Evolutionary conservation across 2,329 filamentous ascomycete species (phyloP).

Genomic region (Talaromyces amestolkiae): DNA sequence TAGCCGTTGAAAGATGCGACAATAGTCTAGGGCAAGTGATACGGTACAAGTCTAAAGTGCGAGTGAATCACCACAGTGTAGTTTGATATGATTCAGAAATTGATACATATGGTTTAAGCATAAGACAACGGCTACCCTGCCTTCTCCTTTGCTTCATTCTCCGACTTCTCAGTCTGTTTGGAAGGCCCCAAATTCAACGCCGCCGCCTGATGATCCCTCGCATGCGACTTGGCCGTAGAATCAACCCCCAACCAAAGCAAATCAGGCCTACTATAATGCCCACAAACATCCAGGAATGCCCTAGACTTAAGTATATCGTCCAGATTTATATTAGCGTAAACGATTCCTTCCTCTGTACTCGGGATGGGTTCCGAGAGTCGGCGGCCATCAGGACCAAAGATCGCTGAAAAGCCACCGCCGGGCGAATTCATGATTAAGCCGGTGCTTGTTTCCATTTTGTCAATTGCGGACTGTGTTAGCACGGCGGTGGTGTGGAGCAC

Average conservation of each 20-base stretch:
- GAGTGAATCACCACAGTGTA: too few species aligned
- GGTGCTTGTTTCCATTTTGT: conserved; percentile 39
- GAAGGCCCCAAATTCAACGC: neutral
- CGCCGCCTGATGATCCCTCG: neutral
- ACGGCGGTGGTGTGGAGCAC: conserved; percentile 43
- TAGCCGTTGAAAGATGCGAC: neutral
- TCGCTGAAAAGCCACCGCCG: neutral
- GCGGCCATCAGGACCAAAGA: neutral
- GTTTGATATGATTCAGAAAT: too few species aligned
- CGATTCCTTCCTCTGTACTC: neutral
- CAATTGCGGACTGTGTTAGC: conserved; percentile 41
- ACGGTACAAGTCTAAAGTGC: too few species aligned
- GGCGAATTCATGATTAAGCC: conserved; percentile 25
- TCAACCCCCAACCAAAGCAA: conserved; percentile 49
- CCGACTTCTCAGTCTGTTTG: neutral
- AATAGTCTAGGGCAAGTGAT: neutral
- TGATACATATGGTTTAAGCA: too few species aligned
- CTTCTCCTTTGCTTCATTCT: neutral
- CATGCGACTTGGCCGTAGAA: conserved; percentile 13
- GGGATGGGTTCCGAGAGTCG: neutral
- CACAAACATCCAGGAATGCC: conserved; percentile 39
- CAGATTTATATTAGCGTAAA: conserved; percentile 52
- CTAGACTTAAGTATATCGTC: conserved; percentile 24
- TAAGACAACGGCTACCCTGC: neutral
- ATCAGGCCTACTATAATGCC: conserved; percentile 54